A percentile compares a stretch with the other conserved stretches of the same genome.
phyloP scores from a whole-genome alignment of 2,329 filamentous ascomycete genomes.

The Botrytis porri region DNA sequence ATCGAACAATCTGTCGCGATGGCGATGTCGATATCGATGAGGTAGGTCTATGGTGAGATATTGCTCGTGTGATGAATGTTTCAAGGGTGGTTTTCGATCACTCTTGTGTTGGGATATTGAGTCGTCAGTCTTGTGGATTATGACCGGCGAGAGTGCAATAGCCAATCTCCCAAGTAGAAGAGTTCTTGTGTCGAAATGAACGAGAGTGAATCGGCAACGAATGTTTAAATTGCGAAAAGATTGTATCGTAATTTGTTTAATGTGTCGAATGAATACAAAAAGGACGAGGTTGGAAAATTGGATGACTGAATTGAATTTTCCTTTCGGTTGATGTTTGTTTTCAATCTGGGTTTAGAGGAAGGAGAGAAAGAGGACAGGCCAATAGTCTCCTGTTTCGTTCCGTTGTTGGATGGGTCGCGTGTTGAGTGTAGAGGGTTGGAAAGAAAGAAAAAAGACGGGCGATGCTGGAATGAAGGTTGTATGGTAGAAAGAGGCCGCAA shows the following conservation, averaged over 20 bases:
- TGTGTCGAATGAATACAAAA: background rate
- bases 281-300: background rate
- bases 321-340: background rate
- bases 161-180: background rate
- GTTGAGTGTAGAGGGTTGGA: background rate
- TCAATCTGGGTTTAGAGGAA: background rate
- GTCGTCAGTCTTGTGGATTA: background rate
- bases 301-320: background rate
- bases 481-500: constrained; percentile 6
- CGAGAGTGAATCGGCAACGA: constrained; percentile 10
- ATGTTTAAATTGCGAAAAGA: background rate
- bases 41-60: background rate
- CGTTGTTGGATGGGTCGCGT: background rate
- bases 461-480: constrained; percentile 18
- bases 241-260: background rate
- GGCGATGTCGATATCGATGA: background rate
- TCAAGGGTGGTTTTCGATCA: background rate
- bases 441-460: background rate
- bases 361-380: background rate
- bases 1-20: background rate
- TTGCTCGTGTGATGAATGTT: background rate
- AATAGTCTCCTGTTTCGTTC: constrained; percentile 14
- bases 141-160: background rate
- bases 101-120: background rate
- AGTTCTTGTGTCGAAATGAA: background rate